Conservation (phyloP, 2,329 filamentous ascomycete species). For the Pseudocercospora macadamiae region DNA sequence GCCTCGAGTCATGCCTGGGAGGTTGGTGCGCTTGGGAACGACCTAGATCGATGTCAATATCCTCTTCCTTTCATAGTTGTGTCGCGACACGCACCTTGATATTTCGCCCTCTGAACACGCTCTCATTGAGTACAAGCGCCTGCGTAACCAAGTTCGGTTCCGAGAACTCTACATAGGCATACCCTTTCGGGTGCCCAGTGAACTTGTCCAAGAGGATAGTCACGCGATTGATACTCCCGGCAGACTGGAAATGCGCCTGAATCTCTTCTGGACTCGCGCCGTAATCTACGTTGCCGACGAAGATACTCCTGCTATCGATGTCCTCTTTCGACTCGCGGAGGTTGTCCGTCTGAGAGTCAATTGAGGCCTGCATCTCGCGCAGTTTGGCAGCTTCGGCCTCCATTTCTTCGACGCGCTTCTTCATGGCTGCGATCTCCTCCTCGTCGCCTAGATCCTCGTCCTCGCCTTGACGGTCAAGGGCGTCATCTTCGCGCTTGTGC, state of each 20-base stretch:
- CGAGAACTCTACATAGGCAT: constrained; percentile 98
- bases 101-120: constrained; percentile 89
- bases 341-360: constrained; percentile 83
- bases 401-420: constrained; percentile 58
- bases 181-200: constrained; percentile 98
- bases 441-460: constrained; percentile 41
- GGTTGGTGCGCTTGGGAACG: constrained; percentile 91
- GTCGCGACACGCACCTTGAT: constrained; percentile 72
- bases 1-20: constrained; percentile 90
- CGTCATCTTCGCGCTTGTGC: constrained; percentile 30
- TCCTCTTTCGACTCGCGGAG: constrained; percentile 93
- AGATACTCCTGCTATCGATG: constrained; percentile 91
- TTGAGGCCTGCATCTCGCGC: constrained; percentile 58
- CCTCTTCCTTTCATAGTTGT: neutral
- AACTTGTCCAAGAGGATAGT: constrained; percentile 98
- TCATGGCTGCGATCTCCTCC: constrained; percentile 54
- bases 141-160: constrained; percentile 91
- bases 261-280: constrained; percentile 96
- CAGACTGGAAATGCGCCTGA: constrained; percentile 96
- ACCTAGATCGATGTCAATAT: constrained; percentile 56
- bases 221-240: constrained; percentile 95
- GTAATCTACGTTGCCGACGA: constrained; percentile 98
- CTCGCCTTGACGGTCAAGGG: constrained; percentile 30
- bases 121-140: constrained; percentile 94
- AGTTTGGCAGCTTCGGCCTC: constrained; percentile 62